Evolutionary conservation across 2,329 filamentous ascomycete genomes (phyloP).

Genomic region (Cryphonectria japonica): DNA sequence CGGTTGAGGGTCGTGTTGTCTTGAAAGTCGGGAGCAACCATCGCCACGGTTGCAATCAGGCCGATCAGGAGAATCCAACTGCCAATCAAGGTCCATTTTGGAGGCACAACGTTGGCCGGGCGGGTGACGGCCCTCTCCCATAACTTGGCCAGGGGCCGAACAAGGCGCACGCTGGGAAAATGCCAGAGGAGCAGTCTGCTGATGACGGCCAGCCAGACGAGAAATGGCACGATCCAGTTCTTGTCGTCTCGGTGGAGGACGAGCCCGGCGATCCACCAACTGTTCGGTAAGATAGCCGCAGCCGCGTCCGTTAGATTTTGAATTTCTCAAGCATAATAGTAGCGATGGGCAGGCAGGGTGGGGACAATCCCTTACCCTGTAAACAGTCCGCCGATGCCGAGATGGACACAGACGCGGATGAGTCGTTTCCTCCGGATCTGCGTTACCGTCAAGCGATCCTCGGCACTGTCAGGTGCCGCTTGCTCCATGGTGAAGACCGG

Average conservation of each 20-base stretch:
- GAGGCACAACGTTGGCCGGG: slow-evolving; percentile 65
- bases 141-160: slow-evolving; percentile 65
- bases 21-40: slow-evolving; percentile 69
- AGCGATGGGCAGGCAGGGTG: not conserved
- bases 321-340: not conserved
- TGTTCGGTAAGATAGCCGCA: slow-evolving; percentile 29
- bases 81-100: slow-evolving; percentile 64
- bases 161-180: slow-evolving; percentile 68
- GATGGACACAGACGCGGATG: slow-evolving; percentile 6
- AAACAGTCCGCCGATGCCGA: slow-evolving; percentile 9
- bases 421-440: slow-evolving; percentile 14
- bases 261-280: slow-evolving; percentile 78
- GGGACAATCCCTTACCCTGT: slow-evolving; percentile 15
- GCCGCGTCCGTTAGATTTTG: not conserved
- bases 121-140: slow-evolving; percentile 71
- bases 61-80: slow-evolving; percentile 68
- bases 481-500: slow-evolving; percentile 7
- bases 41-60: slow-evolving; percentile 77
- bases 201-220: slow-evolving; percentile 76
- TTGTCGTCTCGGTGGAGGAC: slow-evolving; percentile 71
- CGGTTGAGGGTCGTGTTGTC: slow-evolving; percentile 83
- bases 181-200: slow-evolving; percentile 76
- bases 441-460: not conserved
- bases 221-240: slow-evolving; percentile 84
- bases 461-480: not conserved